phyloP scores from a whole-genome alignment of 306 rosid genomes.

The Inga oerstediana region DNA sequence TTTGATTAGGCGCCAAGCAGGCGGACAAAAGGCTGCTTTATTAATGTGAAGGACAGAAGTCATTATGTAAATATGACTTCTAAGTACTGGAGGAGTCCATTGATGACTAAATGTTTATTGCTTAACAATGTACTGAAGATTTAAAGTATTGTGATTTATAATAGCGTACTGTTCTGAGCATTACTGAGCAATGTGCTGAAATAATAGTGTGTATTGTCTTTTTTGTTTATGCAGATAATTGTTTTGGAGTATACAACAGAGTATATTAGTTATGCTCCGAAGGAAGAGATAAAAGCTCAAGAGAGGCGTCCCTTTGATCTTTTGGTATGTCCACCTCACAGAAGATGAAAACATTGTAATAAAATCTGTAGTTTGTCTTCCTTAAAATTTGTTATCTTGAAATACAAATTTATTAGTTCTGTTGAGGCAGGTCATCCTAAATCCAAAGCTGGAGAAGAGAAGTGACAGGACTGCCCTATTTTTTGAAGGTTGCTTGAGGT shows the following conservation, averaged over 20 bases:
- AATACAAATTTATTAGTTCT: conserved; percentile 46
- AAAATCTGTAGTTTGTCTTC: conserved; percentile 11
- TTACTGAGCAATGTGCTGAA: neutral
- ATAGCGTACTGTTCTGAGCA: conserved; percentile 1
- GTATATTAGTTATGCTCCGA: conserved; percentile 71
- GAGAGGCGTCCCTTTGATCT: conserved; percentile 90
- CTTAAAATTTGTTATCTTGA: conserved; percentile 31
- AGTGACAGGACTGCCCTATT: conserved; percentile 79
- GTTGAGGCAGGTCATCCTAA: conserved; percentile 79
- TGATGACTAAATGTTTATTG: too few relatives aligned
- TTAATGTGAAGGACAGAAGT: neutral
- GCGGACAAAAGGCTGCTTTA: neutral
- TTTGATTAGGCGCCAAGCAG: too few relatives aligned
- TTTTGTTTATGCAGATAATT: conserved; percentile 66
- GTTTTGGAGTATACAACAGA: conserved; percentile 89
- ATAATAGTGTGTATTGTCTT: neutral
- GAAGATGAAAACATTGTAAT: conserved; percentile 16
- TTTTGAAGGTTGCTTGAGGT: conserved; percentile 98
- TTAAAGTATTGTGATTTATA: neutral
- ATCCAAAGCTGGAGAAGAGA: conserved; percentile 77
- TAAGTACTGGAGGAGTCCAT: too few relatives aligned
- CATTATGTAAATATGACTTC: neutral
- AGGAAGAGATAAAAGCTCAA: conserved; percentile 75
- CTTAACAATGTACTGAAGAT: neutral
- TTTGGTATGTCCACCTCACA: conserved; percentile 64